Evolutionary conservation across 805 yeast species (phyloP).

Genomic region (Candida namnaoensis): DNA sequence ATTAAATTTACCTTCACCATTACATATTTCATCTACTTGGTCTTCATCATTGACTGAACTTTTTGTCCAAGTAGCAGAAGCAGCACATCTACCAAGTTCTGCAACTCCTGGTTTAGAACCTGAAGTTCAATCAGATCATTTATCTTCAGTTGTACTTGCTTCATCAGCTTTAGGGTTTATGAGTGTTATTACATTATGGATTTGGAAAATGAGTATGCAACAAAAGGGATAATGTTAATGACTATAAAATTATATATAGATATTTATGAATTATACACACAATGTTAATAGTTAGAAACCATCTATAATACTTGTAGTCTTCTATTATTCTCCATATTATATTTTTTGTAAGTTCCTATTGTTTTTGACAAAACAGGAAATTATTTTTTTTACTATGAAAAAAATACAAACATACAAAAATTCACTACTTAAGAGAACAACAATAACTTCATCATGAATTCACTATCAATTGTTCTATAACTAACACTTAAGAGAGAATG

Average conservation of each 20-base stretch:
- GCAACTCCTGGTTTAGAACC: conserved; percentile 77
- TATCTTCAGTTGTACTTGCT: conserved; percentile 48
- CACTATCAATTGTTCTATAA: no score
- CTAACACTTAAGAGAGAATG: no score
- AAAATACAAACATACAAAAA: neutral
- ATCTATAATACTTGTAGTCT: neutral
- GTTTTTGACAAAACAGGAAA: neutral
- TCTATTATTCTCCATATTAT: no score
- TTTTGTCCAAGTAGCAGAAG: conserved; percentile 80
- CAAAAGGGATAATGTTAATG: neutral
- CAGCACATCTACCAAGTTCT: conserved; percentile 68
- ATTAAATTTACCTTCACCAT: conserved; percentile 64
- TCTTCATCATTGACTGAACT: conserved; percentile 76
- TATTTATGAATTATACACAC: no score
- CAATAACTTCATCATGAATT: no score
- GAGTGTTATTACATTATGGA: conserved; percentile 55
- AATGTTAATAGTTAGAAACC: no score
- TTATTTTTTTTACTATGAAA: neutral
- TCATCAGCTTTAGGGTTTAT: conserved; percentile 65
- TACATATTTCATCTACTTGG: conserved; percentile 91
- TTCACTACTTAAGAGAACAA: neutral
- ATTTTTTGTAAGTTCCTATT: neutral
- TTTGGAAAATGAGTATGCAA: conserved; percentile 35
- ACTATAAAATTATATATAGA: no score
- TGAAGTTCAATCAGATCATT: conserved; percentile 40